A percentile compares a stretch with the other conserved stretches of the same genome.
Evolutionary conservation across 108 stramenopile genomes (phyloP).

Genomic region (Skeletonema potamos): DNA sequence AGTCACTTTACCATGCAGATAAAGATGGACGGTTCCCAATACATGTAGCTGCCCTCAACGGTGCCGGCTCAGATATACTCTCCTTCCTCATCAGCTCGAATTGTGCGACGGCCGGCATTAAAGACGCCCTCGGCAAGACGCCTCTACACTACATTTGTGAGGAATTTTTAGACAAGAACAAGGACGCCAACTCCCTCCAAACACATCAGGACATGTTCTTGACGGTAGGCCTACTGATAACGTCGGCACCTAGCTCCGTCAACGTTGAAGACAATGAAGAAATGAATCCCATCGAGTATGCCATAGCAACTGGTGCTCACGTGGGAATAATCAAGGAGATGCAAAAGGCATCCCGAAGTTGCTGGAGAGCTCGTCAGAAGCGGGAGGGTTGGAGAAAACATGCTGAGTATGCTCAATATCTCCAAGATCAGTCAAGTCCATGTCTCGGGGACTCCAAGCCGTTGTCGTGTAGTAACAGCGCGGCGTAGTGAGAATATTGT

Average conservation of each 20-base stretch:
- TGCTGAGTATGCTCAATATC: neutral
- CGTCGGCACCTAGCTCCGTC: neutral
- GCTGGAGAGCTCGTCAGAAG: neutral
- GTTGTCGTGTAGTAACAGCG: neutral
- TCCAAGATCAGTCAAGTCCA: neutral
- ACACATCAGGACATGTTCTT: neutral
- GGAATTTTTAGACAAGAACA: neutral
- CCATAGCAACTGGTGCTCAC: constrained; percentile 7
- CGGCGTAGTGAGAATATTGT: neutral
- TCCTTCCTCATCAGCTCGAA: constrained; percentile 7
- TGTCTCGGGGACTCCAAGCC: neutral
- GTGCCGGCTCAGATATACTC: constrained; percentile 1
- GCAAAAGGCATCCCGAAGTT: constrained; percentile 2
- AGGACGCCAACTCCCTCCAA: neutral
- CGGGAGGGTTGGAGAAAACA: neutral
- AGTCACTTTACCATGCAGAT: neutral
- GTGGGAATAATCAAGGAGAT: constrained; percentile 12
- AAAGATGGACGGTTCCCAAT: constrained; percentile 1
- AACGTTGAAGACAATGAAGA: constrained; percentile 21
- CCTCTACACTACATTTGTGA: constrained; percentile 8
- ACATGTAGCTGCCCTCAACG: constrained; percentile 5
- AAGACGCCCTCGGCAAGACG: constrained; percentile 4
- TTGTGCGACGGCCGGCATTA: neutral
- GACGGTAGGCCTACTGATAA: neutral
- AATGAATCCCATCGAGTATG: constrained; percentile 6